Evolutionary conservation across 2,329 filamentous ascomycete species (phyloP).

Genomic region (Fusarium buharicum): DNA sequence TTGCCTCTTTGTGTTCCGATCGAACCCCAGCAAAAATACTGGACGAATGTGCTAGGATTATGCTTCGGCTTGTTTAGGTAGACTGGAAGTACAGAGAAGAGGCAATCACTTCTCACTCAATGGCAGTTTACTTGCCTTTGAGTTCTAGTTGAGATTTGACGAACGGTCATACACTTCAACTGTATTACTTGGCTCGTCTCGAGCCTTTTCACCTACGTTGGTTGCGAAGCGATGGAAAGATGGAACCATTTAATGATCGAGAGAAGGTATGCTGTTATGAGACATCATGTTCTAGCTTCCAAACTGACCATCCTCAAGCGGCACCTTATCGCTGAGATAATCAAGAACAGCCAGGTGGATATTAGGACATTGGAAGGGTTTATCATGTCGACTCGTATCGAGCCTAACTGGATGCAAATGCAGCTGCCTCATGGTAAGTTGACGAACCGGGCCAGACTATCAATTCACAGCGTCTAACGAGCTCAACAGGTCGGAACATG

Average conservation of each 20-base stretch:
- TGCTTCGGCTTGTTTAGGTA: background rate
- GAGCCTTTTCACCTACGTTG: background rate
- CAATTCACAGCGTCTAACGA: background rate
- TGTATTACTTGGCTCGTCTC: background rate
- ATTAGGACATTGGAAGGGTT: slow-evolving; percentile 59
- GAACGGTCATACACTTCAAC: background rate
- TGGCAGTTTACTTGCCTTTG: slow-evolving; percentile 1
- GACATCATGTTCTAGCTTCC: too few relatives aligned
- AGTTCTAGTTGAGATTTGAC: background rate
- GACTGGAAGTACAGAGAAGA: background rate
- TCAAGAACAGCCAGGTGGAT: slow-evolving; percentile 65
- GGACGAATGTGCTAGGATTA: background rate
- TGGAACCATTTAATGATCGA: slow-evolving; percentile 56
- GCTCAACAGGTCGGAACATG: slow-evolving; percentile 58
- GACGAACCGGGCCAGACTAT: background rate
- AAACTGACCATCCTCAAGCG: slow-evolving; percentile 54
- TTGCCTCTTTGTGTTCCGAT: background rate
- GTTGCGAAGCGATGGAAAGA: slow-evolving; percentile 15
- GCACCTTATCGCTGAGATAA: slow-evolving; percentile 67
- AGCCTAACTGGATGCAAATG: slow-evolving; percentile 60
- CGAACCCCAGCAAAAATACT: background rate
- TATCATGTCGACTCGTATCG: slow-evolving; percentile 54
- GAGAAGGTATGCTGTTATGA: slow-evolving; percentile 59
- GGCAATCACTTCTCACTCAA: background rate
- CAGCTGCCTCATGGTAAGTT: slow-evolving; percentile 59